Base-by-base conservation (phyloP, 441 rosid genomes). In the Brassica balearica region DNA sequence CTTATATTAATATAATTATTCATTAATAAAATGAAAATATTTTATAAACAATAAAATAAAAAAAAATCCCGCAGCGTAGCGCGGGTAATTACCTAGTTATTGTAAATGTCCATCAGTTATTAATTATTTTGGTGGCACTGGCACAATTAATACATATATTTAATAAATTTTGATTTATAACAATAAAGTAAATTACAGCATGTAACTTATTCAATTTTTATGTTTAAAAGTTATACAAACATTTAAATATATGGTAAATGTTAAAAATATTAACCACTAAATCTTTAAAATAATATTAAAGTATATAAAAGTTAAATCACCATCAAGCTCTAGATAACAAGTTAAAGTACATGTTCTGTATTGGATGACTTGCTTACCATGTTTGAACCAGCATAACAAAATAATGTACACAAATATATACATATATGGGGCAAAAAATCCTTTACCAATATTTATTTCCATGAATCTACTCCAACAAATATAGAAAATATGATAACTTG, bases 381-480 rank as follows among this genome's bases (percentile, higher is more conserved):
- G 55, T 46, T 46, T 46, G 55, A 46, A 46, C 55, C 55, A n/a
- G 55, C 55, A 46, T 12, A 46, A 46, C 53, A 46, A 46, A 46
- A 46, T n/a, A 46, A 12, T 12, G 15, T 46, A 46, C 55, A 46
- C 15, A 46, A 43, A 43, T 43, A 43, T 32, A 32, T 46, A 46
- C n/a, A 41, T 43, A 43, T 43, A 43, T 43, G 51, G 51, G n/a
- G 5, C 51, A 2, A 38, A 43, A 43, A 43, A 3, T 11, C n/a
- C 5, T 43, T 11, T 46, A 46, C 53, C 53, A 48, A 48, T 48
- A 48, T 48, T 48, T 48, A n/a, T 51, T 51, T 51, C 19, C 58
- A 14, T 51, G 6, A 51, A 51, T 51, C 58, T 51, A 14, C 58
- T 51, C 58, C 17, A 19, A 51, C 17, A 48, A 10, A 41, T 41